Evolutionary conservation across 495 filamentous ascomycete genomes (phyloP), one percentile per base, ranked within the genome.

Genomic region (Lasiosphaeria hispida): DNA sequence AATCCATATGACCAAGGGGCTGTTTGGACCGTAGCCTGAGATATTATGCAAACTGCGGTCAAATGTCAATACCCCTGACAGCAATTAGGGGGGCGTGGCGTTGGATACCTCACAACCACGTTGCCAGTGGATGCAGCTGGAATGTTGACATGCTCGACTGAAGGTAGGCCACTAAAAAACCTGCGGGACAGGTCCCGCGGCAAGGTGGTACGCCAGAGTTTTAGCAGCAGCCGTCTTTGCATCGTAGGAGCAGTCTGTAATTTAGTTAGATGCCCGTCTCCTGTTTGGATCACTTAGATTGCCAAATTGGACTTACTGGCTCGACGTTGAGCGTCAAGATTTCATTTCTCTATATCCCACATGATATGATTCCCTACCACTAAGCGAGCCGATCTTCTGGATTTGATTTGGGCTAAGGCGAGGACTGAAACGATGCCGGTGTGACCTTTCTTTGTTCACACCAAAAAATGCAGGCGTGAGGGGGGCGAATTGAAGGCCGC

Each of bases 1-100:
- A 11, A 76, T 58, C 56, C 72, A 76, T 9, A 76, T 42, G 13
- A 75, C 53, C 45, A 76, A 56, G 39, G 69, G 69, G 19, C 50
- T 59, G 13, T 61, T 44, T 6, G 19, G 11, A 13, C 33, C 23
- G 17, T 48, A 23, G 1, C 10, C n/a, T 10, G 40, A 44, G 15
- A 45, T 36, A 4, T 55, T 55, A 33, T 55, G 53, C 4, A 11
- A 68, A 58, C 19, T 63, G 57, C 5, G 5, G 2, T 30, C 23
- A 5, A 30, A 30, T 30, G 23, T 30, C 23, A 30, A 30, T 30
- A 30, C 23, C 23, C 23, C 23, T 30, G 23, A 30, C 23, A 30
- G 23, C 23, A 30, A 5, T 30, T 30, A 30, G 23, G 23, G 5
- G n/a, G n/a, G n/a, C n/a, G n/a, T n/a, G n/a, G 23, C 23, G 23